phyloP scores from a whole-genome alignment of 495 filamentous ascomycete species.

The Antarctomyces pellizariae region DNA sequence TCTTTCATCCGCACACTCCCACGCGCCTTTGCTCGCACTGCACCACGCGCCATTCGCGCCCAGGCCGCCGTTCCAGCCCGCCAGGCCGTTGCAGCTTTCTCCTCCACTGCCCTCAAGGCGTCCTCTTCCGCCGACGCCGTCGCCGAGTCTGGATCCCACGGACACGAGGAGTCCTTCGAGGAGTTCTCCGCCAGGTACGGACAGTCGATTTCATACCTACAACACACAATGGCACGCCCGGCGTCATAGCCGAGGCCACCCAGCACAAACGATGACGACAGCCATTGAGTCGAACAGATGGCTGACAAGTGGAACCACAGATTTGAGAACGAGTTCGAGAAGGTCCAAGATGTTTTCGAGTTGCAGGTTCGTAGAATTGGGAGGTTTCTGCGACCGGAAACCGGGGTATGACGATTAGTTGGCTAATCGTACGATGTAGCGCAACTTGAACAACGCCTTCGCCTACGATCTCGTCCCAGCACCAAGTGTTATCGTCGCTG shows the following conservation, averaged over 20 bases:
- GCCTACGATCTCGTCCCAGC: constrained; percentile 98
- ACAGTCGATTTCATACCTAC: not conserved
- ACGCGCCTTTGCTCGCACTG: too few species aligned
- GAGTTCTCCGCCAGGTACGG: constrained; percentile 95
- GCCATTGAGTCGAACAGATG: constrained; percentile 7
- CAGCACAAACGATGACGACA: constrained; percentile 4
- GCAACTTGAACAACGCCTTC: constrained; percentile 99
- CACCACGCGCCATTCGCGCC: too few species aligned
- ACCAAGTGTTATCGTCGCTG: constrained; percentile 73
- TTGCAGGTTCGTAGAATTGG: constrained; percentile 39
- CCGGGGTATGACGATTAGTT: not conserved
- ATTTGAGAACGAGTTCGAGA: constrained; percentile 98
- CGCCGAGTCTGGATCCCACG: constrained; percentile 19
- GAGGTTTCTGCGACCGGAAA: not conserved
- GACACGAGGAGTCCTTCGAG: constrained; percentile 86
- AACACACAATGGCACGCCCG: constrained; percentile 4
- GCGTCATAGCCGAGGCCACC: constrained; percentile 6
- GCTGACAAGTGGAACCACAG: constrained; percentile 23
- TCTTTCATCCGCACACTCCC: constrained; percentile 9
- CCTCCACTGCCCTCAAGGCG: constrained; percentile 8
- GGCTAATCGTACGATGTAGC: constrained; percentile 26
- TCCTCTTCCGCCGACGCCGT: constrained; percentile 16
- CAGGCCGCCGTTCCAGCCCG: constrained; percentile 7
- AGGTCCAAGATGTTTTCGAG: constrained; percentile 97
- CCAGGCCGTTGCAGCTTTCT: constrained; percentile 6